phyloP scores from a whole-genome alignment of 179 eudicot genomes.

The Actinidia polygama region DNA sequence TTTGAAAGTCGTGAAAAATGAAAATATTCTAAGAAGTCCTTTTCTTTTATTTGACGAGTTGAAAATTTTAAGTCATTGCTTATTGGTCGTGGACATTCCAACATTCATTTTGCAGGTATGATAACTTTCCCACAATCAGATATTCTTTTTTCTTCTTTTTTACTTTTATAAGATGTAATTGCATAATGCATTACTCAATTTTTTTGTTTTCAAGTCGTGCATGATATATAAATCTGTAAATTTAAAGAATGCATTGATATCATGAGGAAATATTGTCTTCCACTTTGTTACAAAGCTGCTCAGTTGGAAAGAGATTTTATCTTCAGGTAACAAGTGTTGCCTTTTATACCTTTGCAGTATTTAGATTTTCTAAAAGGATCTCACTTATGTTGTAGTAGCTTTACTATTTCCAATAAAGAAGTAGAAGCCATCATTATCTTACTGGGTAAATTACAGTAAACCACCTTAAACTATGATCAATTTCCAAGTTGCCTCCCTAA shows the following conservation, averaged over 20 bases:
- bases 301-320: constrained; percentile 91
- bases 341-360: not conserved
- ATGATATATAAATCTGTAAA: not conserved
- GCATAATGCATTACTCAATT: not conserved
- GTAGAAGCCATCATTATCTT: too few species aligned
- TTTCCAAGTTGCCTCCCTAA: not conserved
- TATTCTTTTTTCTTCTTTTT: not conserved
- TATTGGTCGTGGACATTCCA: not conserved
- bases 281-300: constrained; percentile 68
- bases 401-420: not conserved
- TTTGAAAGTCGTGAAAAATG: not conserved
- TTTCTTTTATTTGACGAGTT: constrained; percentile 14
- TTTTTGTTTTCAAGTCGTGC: constrained; percentile 12
- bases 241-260: not conserved
- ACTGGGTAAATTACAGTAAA: not conserved
- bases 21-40: not conserved
- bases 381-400: not conserved
- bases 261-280: constrained; percentile 13
- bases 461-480: not conserved
- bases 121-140: not conserved
- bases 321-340: constrained; percentile 56
- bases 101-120: not conserved
- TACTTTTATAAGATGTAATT: not conserved
- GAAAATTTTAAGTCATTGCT: not conserved
- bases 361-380: constrained; percentile 8